Percentiles rank a stretch among this genome's conserved stretches.
These are phyloP conservation scores for Didymella sp. DNA, from an alignment of 2,329 filamentous ascomycete species.

Conservation along the genomic window DNA sequence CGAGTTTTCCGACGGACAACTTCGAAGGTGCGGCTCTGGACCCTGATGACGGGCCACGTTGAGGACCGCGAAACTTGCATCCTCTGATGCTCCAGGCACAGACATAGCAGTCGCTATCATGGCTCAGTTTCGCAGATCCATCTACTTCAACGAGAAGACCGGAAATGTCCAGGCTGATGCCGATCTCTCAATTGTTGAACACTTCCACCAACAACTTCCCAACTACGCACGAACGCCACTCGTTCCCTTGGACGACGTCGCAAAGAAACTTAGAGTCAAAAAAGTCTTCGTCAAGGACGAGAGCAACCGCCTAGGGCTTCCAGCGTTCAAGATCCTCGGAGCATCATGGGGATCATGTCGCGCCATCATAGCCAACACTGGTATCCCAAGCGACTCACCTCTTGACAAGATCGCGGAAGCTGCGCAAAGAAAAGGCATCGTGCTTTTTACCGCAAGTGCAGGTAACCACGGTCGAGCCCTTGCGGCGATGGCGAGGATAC, in stretches of 20 bases:
- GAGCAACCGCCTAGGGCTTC: slow-evolving; percentile 69
- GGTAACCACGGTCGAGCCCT: slow-evolving; percentile 80
- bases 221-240: slow-evolving; percentile 65
- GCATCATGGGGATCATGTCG: slow-evolving; percentile 73
- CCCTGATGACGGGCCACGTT: neutral
- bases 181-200: neutral
- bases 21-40: neutral
- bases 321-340: slow-evolving; percentile 81
- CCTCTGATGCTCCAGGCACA: neutral
- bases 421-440: slow-evolving; percentile 22
- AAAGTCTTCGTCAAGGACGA: slow-evolving; percentile 75
- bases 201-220: slow-evolving; percentile 67
- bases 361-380: slow-evolving; percentile 59
- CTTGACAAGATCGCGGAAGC: slow-evolving; percentile 55
- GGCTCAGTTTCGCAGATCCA: neutral
- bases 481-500: slow-evolving; percentile 68
- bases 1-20: slow-evolving; percentile 10
- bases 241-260: slow-evolving; percentile 60
- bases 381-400: slow-evolving; percentile 54
- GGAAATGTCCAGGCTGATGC: neutral
- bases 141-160: slow-evolving; percentile 1
- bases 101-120: neutral
- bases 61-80: neutral
- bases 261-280: slow-evolving; percentile 60
- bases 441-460: slow-evolving; percentile 72